Base-by-base conservation (phyloP, 768 basidiomycete species). In the Mycena metata region DNA sequence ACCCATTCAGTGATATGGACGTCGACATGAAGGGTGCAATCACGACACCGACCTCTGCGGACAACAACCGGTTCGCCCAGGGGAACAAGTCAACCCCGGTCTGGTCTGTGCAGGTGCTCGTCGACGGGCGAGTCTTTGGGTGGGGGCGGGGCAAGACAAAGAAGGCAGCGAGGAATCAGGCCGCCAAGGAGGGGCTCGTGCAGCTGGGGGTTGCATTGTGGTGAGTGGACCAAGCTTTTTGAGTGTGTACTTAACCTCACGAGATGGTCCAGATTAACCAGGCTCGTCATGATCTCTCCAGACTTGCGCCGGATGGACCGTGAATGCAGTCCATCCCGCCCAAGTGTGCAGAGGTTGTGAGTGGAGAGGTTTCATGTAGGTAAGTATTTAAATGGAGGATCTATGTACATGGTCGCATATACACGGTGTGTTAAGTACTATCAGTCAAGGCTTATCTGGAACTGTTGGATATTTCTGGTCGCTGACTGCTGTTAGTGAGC, bases 141-240 rank as follows among this genome's bases (percentile, higher is more conserved):
- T 75, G 76, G 15, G 93, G 93, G 1, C 83, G 80, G 61, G 93
- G 92, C 12, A 87, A 85, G 69, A 94, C 91, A 45, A 95, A 95
- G 85, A 92, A 90, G 76, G 85, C 87, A 1, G 93, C 93, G 1
- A 84, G 90, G 75, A 93, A 94, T 73, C 92, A 93, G 75, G 93
- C 93, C 6, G 93, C 93, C 35, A 94, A 92, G 77, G 82, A 88
- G 71, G 93, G 91, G 3, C 82, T 94, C 69, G 77, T 81, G 74
- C 84, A 79, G 64, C 71, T 94, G 76, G 90, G 88, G 2, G 83
- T 92, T 52, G 68, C 80, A 45, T 87, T 88, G 52, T 86, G 79
- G 85, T 84, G 75, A 79, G 85, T 83, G 10, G 39, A 26, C 15
- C 45, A 24, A 5, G 24, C 35, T 17, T 54, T 63, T 47, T 21